Conservation (phyloP, 805 yeast genomes). For the Wickerhamomyces sydowiorum region DNA sequence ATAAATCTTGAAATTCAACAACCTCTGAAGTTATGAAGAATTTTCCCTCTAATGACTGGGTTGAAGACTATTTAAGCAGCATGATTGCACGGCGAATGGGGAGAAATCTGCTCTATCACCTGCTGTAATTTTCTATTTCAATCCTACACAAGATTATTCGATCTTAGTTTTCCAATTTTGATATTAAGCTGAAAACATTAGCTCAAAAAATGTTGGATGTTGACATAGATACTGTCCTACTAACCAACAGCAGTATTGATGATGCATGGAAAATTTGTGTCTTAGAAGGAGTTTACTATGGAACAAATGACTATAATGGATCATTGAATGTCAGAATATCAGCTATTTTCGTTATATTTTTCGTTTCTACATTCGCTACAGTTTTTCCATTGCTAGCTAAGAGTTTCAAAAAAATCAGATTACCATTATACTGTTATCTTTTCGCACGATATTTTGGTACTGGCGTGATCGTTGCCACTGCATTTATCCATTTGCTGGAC, state of each 20-base stretch:
- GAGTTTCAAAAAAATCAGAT: conserved; percentile 30
- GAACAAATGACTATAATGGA: conserved; percentile 37
- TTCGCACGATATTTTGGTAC: conserved; percentile 52
- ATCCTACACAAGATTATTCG: no score
- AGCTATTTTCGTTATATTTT: conserved; percentile 54
- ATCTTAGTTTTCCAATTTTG: no score
- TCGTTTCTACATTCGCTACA: conserved; percentile 40
- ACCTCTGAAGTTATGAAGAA: no score
- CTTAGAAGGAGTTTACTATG: conserved; percentile 33
- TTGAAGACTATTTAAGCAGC: no score
- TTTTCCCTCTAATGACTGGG: no score
- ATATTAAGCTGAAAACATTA: no score
- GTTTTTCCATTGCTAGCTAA: conserved; percentile 40
- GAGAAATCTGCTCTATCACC: no score
- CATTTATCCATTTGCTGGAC: conserved; percentile 59
- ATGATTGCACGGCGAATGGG: no score
- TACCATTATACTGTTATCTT: conserved; percentile 32
- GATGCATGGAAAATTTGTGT: conserved; percentile 37
- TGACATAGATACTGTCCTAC: conserved; percentile 21
- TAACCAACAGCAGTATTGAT: conserved; percentile 22
- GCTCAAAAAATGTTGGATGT: conserved; percentile 2
- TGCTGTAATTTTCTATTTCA: no score
- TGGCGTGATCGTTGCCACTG: conserved; percentile 74
- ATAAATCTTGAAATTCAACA: no score
- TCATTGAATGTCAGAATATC: conserved; percentile 44